Base-by-base conservation (phyloP, 345 rosid species). In the Noccaea caerulescens region DNA sequence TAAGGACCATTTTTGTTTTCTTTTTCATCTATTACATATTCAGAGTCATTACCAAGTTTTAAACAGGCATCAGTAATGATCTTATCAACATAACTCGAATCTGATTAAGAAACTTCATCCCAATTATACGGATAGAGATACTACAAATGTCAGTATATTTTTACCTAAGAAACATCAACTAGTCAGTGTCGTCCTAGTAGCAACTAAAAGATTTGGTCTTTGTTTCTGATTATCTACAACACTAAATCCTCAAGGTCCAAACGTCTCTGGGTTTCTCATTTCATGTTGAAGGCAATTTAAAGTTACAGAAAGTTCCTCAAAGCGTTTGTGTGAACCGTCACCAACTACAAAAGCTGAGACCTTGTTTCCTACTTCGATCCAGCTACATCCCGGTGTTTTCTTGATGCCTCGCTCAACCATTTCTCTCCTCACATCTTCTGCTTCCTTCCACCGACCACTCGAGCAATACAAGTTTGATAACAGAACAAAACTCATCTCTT, bases 381-480 rank as follows among this genome's bases (percentile, higher is more conserved):
- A 88, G 23, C 97, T 88, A 72, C 90, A 91, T 32, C 93, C 96
- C 7, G 88, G 91, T 58, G 33, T 75, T 80, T 91, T 91, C 79
- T 78, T 85, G 59, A 91, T 39, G 36, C 97, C 93, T 79, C 80
- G 71, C 55, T 77, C 79, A n/a, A 12, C 60, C 90, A 89, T 87
- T 49, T 72, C 80, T 81, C 78, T 80, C 76, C 93, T 84, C n/a
- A 87, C 78, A 46, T 52, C 81, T 82, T 86, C 96, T 44, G 93
- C 96, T 82, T 87, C 88, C 56, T 80, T 84, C 96, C 97, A 87
- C 70, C 79, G 78, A 30, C 89, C 92, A 0, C 83, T 83, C 0
- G 79, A 57, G 61, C 86, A 85, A 37, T 87, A 91, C 77, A 89
- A 58, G 76, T 91, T 91, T 0, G 97, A 89, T 47, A 84, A 72